Conservation (phyloP, 352 stramenopile genomes). For the Phytophthora fragariaefolia region DNA sequence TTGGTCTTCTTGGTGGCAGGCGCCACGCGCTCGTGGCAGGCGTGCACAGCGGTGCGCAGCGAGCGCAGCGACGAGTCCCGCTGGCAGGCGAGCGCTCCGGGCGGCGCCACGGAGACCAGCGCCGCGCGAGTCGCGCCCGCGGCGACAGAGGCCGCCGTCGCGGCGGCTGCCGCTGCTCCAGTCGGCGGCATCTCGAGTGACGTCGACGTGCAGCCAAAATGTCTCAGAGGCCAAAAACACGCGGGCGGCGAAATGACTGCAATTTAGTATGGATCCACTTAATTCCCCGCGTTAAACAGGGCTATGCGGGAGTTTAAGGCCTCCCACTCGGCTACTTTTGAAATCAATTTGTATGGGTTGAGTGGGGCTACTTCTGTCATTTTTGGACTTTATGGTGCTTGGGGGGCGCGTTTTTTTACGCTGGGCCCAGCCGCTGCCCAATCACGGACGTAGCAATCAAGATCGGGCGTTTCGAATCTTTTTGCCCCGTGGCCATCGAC, state of each 20-base stretch:
- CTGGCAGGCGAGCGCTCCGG: slow-evolving; percentile 68
- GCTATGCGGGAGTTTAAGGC: neutral
- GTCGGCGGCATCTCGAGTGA: slow-evolving; percentile 31
- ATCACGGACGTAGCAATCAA: slow-evolving; percentile 33
- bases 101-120: slow-evolving; percentile 26
- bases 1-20: slow-evolving; percentile 46
- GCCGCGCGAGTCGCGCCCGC: slow-evolving; percentile 9
- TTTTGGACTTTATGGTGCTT: slow-evolving; percentile 37
- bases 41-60: slow-evolving; percentile 54
- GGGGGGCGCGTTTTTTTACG: slow-evolving; percentile 30
- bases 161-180: slow-evolving; percentile 28
- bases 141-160: slow-evolving; percentile 17
- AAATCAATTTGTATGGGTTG: neutral
- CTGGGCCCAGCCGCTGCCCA: slow-evolving; percentile 1
- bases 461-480: slow-evolving; percentile 27
- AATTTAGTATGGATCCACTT: neutral
- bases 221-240: slow-evolving; percentile 23
- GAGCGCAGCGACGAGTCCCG: slow-evolving; percentile 66
- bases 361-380: neutral
- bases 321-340: neutral
- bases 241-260: slow-evolving; percentile 6
- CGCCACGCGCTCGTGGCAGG: slow-evolving; percentile 38
- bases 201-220: slow-evolving; percentile 9
- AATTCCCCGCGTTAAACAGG: neutral
- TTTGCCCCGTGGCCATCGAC: slow-evolving; percentile 34